Evolutionary conservation across 1,139 yeast species (phyloP).

Genomic region (Yamadazyma membranifaciens): DNA sequence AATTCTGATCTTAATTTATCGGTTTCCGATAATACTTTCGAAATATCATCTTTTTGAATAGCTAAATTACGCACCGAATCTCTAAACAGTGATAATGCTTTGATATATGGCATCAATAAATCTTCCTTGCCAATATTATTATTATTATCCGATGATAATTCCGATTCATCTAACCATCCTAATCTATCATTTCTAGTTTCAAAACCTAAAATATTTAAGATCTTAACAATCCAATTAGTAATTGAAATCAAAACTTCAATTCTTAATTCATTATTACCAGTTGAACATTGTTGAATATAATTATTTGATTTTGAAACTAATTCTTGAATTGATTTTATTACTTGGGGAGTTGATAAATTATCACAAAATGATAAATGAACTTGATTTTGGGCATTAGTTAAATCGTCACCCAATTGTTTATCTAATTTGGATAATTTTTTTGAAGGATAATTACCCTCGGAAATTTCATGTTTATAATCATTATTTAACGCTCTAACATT

Average conservation of each 20-base stretch:
- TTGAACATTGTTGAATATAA: constrained; percentile 55
- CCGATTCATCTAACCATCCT: constrained; percentile 67
- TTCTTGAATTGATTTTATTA: constrained; percentile 61
- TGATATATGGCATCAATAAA: constrained; percentile 72
- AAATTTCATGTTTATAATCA: constrained; percentile 55
- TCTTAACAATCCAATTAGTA: constrained; percentile 69
- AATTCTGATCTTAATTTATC: constrained; percentile 53
- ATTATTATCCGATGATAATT: constrained; percentile 15
- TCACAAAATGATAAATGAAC: constrained; percentile 85
- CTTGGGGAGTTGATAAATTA: constrained; percentile 78
- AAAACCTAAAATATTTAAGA: constrained; percentile 73
- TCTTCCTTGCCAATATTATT: constrained; percentile 54
- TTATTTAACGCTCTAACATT: constrained; percentile 73
- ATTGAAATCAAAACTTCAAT: constrained; percentile 66
- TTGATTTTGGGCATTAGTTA: constrained; percentile 54
- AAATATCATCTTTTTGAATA: constrained; percentile 56
- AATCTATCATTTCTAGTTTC: constrained; percentile 63
- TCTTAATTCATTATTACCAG: constrained; percentile 47
- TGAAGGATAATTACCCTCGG: constrained; percentile 46
- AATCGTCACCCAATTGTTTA: constrained; percentile 50
- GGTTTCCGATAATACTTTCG: constrained; percentile 52
- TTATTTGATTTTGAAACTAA: constrained; percentile 70
- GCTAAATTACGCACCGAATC: constrained; percentile 77
- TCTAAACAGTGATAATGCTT: constrained; percentile 74
- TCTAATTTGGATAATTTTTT: constrained; percentile 57